Conservation (phyloP, 140 eudicot genomes). For the Stevia rebaudiana region DNA sequence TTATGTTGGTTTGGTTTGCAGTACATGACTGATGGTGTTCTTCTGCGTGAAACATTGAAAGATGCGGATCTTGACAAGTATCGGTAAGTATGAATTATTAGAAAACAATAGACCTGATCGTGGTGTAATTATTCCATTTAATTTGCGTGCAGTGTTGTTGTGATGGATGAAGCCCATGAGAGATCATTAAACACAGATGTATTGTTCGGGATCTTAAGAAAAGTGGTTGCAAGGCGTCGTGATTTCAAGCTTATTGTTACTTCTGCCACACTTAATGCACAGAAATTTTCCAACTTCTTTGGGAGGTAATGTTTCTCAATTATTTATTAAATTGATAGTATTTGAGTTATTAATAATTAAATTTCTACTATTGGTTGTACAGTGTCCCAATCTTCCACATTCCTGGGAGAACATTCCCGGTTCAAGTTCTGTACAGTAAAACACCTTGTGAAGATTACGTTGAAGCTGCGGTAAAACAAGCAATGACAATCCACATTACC, state of each 20-base stretch:
- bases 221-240: slow-evolving; percentile 91
- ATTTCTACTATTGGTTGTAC: slow-evolving; percentile 36
- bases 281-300: slow-evolving; percentile 84
- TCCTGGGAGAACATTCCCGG: slow-evolving; percentile 94
- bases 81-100: slow-evolving; percentile 43
- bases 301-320: no score
- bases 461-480: slow-evolving; percentile 94
- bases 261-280: slow-evolving; percentile 90
- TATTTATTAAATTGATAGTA: no score
- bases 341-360: background rate
- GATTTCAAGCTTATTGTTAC: slow-evolving; percentile 98
- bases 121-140: no score
- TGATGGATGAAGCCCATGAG: slow-evolving; percentile 99
- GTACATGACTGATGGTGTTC: slow-evolving; percentile 99
- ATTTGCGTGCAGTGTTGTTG: slow-evolving; percentile 73
- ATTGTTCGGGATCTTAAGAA: slow-evolving; percentile 84
- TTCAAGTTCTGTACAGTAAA: slow-evolving; percentile 64
- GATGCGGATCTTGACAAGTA: slow-evolving; percentile 93
- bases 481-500: slow-evolving; percentile 80
- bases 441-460: slow-evolving; percentile 96
- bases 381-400: slow-evolving; percentile 95
- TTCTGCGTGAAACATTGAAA: slow-evolving; percentile 84
- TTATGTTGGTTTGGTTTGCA: slow-evolving; percentile 31
- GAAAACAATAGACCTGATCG: background rate
- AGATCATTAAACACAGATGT: slow-evolving; percentile 90